These are phyloP conservation scores for Balakata baccata DNA, from an alignment of 345 rosid genomes.

Conservation along the genomic window DNA sequence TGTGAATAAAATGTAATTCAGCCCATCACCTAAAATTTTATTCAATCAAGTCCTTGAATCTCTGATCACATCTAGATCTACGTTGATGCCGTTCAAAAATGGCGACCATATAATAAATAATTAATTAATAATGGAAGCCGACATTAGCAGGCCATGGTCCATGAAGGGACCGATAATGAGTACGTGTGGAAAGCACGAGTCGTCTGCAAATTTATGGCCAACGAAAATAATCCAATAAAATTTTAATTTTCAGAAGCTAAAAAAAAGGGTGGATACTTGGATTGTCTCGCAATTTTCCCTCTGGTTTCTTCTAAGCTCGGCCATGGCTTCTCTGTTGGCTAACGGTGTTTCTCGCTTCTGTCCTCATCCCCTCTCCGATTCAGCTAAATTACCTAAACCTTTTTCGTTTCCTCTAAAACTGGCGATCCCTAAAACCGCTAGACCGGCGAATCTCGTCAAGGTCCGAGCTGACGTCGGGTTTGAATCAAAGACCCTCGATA, in stretches of 20 bases:
- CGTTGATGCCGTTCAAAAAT: not conserved
- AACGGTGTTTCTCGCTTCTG: slow-evolving; percentile 23
- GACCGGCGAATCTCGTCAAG: not conserved
- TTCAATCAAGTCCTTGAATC: too few relatives aligned
- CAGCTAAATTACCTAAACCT: slow-evolving; percentile 12
- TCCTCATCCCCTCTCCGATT: slow-evolving; percentile 24
- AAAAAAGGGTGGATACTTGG: not conserved
- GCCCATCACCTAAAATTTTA: too few relatives aligned
- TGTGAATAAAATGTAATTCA: too few relatives aligned
- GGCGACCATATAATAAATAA: not conserved
- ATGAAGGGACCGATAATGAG: not conserved
- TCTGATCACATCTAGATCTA: too few relatives aligned
- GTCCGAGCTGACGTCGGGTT: slow-evolving; percentile 28
- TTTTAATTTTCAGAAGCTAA: not conserved
- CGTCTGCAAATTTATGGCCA: slow-evolving; percentile 10
- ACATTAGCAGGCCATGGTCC: not conserved
- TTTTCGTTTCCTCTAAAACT: slow-evolving; percentile 7
- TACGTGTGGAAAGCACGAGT: slow-evolving; percentile 17
- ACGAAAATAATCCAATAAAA: not conserved
- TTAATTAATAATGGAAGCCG: not conserved
- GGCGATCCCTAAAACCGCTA: not conserved
- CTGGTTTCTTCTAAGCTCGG: not conserved
- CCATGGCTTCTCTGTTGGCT: slow-evolving; percentile 25
- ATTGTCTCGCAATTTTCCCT: not conserved
- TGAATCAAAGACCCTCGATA: slow-evolving; percentile 5